Evolutionary conservation across 495 filamentous ascomycete species (phyloP), one percentile per base, ranked within the genome.

Genomic region (Echria macrotheca): DNA sequence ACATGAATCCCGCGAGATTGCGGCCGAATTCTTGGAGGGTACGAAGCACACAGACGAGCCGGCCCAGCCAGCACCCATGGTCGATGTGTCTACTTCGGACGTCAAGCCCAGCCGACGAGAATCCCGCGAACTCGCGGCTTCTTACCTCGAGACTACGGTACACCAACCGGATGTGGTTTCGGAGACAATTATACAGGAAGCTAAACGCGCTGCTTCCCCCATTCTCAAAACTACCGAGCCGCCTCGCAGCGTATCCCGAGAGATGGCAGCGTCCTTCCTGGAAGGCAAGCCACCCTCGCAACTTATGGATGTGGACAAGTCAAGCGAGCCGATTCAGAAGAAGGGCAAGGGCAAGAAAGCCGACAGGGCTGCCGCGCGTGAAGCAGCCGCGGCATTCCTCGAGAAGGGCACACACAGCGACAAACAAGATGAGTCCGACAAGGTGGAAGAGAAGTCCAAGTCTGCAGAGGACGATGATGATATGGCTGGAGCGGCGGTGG

Each of bases 401-500:
- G 54, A 53, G 6, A 19, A 10, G 12, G 25, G 10, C n/a, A 17
- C 15, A n/a, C 26, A 41, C 31, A 42, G 23, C 44, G 49, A 25
- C 14, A 5, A 19, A 32, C 44, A 46, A 17, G 32, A 56, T 24
- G 17, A 33, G 46, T 18, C 32, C 40, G 32, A 54, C 25, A 47
- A 48, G 22, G 47, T n/a, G n/a, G n/a, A n/a, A n/a, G n/a, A 48
- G n/a, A 22, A 38, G 15, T 32, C 26, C 26, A 44, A 15, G 41
- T n/a, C n/a, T n/a, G n/a, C n/a, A n/a, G n/a, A n/a, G n/a, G 41
- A 44, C 5, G 5, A 10, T 2, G 45, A 53, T 6, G 53, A 53
- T 8, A 40, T 31, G 1, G 61, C 59, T 10, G 32, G 23, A 24
- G 52, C 52, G 23, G 56, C 59, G 9, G 38, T 47, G 1, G 41